Evolutionary conservation across 306 rosid genomes (phyloP), one percentile per base, ranked within the genome.

Genomic region (Begonia peltatifolia): DNA sequence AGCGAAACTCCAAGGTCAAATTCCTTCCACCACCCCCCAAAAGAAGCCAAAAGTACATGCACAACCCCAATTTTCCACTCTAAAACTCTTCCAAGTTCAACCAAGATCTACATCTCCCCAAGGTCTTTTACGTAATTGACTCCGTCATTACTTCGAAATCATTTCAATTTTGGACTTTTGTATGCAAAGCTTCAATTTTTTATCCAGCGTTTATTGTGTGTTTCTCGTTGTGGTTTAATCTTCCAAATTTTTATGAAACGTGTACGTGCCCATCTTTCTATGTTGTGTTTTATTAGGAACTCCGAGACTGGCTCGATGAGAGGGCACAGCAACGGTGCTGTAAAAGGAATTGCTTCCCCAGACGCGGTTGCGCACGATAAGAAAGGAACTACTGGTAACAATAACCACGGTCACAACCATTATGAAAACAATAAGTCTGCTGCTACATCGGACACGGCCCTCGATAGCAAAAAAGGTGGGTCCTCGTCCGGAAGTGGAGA

Each of bases 351-450:
- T 73, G 72, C 81, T 11, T 84, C 94, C 4, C 93, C 94, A 53
- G 94, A 87, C 58, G 69, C 82, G 78, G 92, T 77, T 75, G 87
- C 84, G 79, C 95, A 80, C 77, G 96, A 87, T 70, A 84, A 79
- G 83, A 84, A 74, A 58, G 81, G 74, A 53, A 38, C 68, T 64
- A 41, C 15, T 42, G 50, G 38, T 77, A 42, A 69, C 43, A 60
- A 76, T 14, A 70, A 69, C 16, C 68, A 73, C 71, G 71, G 67
- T 9, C 15, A 64, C 53, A 64, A 61, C 61, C 60, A 55, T 53
- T 67, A 65, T 18, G 59, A 74, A 35, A 71, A 75, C 52, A 76
- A 76, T 71, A 83, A 76, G 60, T 72, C 92, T 2, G 94, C 76
- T 1, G 94, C 79, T 6, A 81, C 96, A 5, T 81, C 96, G 59